Conservation (phyloP, 2,329 filamentous ascomycete genomes). For the Cladosporium sp. region DNA sequence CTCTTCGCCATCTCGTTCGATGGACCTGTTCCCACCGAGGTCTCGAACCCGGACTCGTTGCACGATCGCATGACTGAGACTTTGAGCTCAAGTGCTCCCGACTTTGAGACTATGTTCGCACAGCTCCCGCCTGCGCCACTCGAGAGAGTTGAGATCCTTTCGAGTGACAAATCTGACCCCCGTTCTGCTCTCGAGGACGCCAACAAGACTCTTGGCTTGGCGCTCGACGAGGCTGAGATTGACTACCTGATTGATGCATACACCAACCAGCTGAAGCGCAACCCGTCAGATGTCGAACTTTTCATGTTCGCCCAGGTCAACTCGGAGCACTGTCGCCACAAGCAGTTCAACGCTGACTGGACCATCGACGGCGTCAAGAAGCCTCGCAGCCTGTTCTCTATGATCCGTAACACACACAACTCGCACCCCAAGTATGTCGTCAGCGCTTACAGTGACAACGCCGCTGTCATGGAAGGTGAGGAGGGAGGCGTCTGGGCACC, state of each 20-base stretch:
- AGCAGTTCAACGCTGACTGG: conserved; percentile 97
- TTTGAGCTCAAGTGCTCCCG: conserved; percentile 66
- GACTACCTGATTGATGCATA: conserved; percentile 90
- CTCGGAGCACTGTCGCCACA: conserved; percentile 86
- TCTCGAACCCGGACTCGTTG: conserved; percentile 67
- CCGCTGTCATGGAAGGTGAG: conserved; percentile 80
- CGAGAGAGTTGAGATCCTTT: conserved; percentile 68
- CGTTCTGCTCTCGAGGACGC: conserved; percentile 74
- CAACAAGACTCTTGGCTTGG: conserved; percentile 80
- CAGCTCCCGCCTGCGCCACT: conserved; percentile 66
- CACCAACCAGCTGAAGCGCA: conserved; percentile 61
- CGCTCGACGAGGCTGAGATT: conserved; percentile 84
- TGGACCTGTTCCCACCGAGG: conserved; percentile 44
- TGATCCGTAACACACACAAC: conserved; percentile 94
- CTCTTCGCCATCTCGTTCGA: conserved; percentile 65
- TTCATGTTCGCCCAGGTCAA: conserved; percentile 99
- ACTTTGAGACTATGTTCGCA: conserved; percentile 75
- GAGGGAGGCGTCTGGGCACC: conserved; percentile 81
- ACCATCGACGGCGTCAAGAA: conserved; percentile 84
- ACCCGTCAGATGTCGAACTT: conserved; percentile 86
- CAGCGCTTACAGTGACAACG: conserved; percentile 96
- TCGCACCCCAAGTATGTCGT: conserved; percentile 77
- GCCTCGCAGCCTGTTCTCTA: conserved; percentile 80
- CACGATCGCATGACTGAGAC: conserved; percentile 96
- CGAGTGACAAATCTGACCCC: conserved; percentile 53